Evolutionary conservation across 345 rosid species (phyloP).

Genomic region (Noccaea bulbosa): DNA sequence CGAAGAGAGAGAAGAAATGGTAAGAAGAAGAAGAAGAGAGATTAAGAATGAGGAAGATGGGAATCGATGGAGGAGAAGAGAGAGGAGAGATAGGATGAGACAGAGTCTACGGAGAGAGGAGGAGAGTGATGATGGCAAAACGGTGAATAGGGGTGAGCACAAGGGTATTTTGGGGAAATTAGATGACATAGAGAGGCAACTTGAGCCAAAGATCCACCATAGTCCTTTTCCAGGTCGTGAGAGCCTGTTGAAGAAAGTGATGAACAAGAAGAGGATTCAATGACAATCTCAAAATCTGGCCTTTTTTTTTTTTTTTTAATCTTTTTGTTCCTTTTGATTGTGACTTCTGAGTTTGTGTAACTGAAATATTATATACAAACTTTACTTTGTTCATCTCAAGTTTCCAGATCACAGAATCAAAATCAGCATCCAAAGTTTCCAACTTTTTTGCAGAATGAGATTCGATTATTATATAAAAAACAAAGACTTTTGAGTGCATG

Average conservation of each 20-base stretch:
- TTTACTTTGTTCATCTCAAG: conserved; percentile 14
- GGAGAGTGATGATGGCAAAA: conserved; percentile 33
- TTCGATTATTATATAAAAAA: not conserved
- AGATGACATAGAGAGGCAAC: conserved; percentile 25
- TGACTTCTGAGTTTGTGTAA: conserved; percentile 5
- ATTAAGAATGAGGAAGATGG: conserved; percentile 33
- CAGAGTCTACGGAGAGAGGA: conserved; percentile 29
- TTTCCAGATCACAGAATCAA: not conserved
- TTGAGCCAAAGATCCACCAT: conserved; percentile 39
- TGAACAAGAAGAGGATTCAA: conserved; percentile 35
- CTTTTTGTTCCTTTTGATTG: not conserved
- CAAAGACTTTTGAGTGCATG: not conserved
- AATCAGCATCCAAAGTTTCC: not conserved
- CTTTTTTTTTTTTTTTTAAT: not conserved
- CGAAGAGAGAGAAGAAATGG: conserved; percentile 9
- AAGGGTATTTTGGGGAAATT: conserved; percentile 46
- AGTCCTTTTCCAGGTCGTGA: conserved; percentile 80
- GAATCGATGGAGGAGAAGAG: conserved; percentile 37
- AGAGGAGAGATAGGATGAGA: conserved; percentile 50
- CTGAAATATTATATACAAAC: not conserved
- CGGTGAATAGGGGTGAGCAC: conserved; percentile 25
- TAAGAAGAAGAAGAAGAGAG: conserved; percentile 33
- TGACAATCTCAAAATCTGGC: not conserved
- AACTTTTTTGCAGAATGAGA: conserved; percentile 2
- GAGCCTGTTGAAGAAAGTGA: conserved; percentile 54